Base-by-base conservation (phyloP, 2,329 filamentous ascomycete genomes). In the Aplosporella prunicola region DNA sequence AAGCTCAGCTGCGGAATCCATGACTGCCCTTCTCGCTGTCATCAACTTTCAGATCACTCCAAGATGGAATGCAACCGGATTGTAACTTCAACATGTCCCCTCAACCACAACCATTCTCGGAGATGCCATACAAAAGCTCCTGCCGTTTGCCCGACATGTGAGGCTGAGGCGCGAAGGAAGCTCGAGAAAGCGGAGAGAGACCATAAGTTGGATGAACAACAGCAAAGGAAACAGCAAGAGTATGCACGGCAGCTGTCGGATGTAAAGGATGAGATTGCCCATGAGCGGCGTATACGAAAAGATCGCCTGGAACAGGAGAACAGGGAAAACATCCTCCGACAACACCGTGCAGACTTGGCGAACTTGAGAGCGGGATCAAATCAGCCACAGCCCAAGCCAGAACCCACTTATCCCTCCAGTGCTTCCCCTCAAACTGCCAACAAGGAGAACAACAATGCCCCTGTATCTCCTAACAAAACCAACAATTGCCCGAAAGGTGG, bases 11-110 rank as follows among this genome's bases (percentile, higher is more conserved):
- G 81, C 38, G 68, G 68, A 0, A 24, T 67, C 1, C 81, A 87
- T 44, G 49, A 49, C 0, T 87, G 82, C 46, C 60, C 62, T 0
- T 65, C 61, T 0, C 64, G 64, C 5, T 88, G 82, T 40, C 82
- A 88, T 54, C 67, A 71, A 0, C 44, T 79, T 0, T 48, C 52
- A 0, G 69, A 83, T 40, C 78, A 83, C 48, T 71, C 68, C 0
- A 67, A 71, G 31, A 68, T 75, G 53, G 25, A 50, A 2, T 78
- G 73, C 45, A 48, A 13, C 18, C 45, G 45, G 1, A 49, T 66
- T 5, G 39, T 78, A 0, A 45, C 64, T 0, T 62, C 57, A n/a
- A 60, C 46, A 0, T 84, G 80, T 40, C 32, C 60, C 0, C 62
- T 68, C 1, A 60, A 64, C 0, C 80, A 85, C 47, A 64, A 59